Percentiles rank a stretch among this genome's conserved stretches.
These are phyloP conservation scores for Chaetomium cochliodes DNA, from an alignment of 495 filamentous ascomycete genomes.

Conservation along the genomic window DNA sequence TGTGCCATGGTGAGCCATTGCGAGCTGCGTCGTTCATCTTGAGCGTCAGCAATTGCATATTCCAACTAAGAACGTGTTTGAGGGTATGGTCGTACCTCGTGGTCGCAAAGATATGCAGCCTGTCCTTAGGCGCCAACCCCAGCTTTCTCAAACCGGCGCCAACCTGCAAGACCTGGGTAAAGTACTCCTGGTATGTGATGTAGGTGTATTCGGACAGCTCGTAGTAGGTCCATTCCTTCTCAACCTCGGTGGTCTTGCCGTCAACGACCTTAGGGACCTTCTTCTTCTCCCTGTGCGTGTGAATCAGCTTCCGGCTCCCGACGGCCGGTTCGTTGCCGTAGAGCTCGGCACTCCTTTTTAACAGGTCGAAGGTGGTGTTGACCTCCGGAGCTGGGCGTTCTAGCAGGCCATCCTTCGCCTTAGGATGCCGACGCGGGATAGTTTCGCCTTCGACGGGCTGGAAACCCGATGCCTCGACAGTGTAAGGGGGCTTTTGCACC, in stretches of 20 bases:
- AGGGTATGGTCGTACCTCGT: slow-evolving; percentile 45
- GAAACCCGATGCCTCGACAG: slow-evolving; percentile 52
- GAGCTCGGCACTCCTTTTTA: slow-evolving; percentile 52
- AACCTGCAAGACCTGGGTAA: slow-evolving; percentile 50
- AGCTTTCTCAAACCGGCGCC: slow-evolving; percentile 59
- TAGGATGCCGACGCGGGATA: slow-evolving; percentile 58
- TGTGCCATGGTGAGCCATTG: slow-evolving; percentile 59
- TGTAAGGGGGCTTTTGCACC: slow-evolving; percentile 54
- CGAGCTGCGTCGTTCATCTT: slow-evolving; percentile 30
- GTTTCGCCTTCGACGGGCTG: slow-evolving; percentile 59
- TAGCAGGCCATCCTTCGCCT: slow-evolving; percentile 53
- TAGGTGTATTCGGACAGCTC: slow-evolving; percentile 61
- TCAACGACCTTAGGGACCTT: slow-evolving; percentile 67
- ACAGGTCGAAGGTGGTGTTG: slow-evolving; percentile 58
- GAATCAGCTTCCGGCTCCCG: slow-evolving; percentile 57
- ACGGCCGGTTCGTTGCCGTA: slow-evolving; percentile 58
- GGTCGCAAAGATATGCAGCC: slow-evolving; percentile 60
- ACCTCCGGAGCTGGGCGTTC: slow-evolving; percentile 52
- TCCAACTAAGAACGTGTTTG: background rate
- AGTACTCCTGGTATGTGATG: slow-evolving; percentile 62
- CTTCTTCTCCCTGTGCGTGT: slow-evolving; percentile 61
- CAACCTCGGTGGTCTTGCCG: slow-evolving; percentile 58
- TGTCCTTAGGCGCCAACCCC: slow-evolving; percentile 50
- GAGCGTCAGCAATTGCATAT: background rate
- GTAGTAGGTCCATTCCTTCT: slow-evolving; percentile 68